Base-by-base conservation (phyloP, 768 basidiomycete genomes). In the Rhodosporidiobolus odoratus region DNA sequence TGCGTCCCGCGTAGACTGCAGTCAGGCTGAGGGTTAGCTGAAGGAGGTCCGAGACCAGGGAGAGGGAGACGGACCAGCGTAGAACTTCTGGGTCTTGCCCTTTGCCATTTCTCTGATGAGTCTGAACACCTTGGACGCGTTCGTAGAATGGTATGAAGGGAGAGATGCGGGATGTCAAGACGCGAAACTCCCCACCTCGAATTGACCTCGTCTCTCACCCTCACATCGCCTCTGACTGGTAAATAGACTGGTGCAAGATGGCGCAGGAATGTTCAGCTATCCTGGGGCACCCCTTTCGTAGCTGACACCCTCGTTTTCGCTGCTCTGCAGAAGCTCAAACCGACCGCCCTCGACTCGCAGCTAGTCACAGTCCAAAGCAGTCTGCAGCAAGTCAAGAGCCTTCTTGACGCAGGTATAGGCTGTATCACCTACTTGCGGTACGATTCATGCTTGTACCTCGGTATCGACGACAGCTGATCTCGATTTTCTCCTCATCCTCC, bases 1-100 rank as follows among this genome's bases (percentile, higher is more conserved):
- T 71, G 43, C 81, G 80, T 16, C 92, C 92, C n/a, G 79, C 81
- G 43, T 81, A 82, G 13, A 95, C 91, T 34, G 90, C 89, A 77
- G 52, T 19, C 30, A 27, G 30, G 35, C 19, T 4, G 54, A 0
- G 10, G 27, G 19, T n/a, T 32, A 15, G 25, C 6, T 6, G 43
- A 3, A 27, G n/a, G 50, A 21, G 37, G 35, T 17, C 13, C 16
- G 37, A 41, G 59, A 27, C 19, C 16, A 8, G 19, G 35, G 52
- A 58, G 23, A 48, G 37, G 25, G 54, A 47, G 21, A 23, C 70
- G 57, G 1, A 72, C 71, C 71, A 2, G 71, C 71, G 63, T 72
- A 72, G 66, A 58, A 72, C 47, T 66, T 66, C 23, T 47, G n/a
- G 1, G 50, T 34, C 56, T 58, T 66, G 48, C 41, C 47, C 40